Conservation (phyloP, 345 rosid species). For the Excoecaria agallocha region DNA sequence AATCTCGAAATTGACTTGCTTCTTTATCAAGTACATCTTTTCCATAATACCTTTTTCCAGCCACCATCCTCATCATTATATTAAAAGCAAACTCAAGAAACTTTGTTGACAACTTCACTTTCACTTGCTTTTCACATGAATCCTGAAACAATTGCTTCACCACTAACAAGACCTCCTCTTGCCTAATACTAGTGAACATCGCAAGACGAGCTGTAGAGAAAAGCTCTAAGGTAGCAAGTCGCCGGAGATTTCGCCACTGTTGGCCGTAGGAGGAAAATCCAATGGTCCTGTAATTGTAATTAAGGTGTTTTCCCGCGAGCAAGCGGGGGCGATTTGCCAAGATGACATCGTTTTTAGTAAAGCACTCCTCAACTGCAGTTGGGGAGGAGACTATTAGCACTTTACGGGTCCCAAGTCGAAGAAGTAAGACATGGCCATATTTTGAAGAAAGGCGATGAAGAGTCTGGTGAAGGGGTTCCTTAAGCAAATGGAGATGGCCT, state of each 20-base stretch:
- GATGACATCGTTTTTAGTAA: constrained; percentile 18
- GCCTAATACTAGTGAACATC: neutral
- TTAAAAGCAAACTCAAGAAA: neutral
- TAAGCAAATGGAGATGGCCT: constrained; percentile 22
- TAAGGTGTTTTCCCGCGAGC: neutral
- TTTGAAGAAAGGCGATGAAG: constrained; percentile 8
- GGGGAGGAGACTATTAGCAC: constrained; percentile 21
- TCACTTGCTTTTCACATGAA: neutral
- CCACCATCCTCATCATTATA: constrained; percentile 7
- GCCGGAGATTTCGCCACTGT: constrained; percentile 18
- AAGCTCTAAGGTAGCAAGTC: neutral
- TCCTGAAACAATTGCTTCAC: neutral
- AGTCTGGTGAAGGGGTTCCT: constrained; percentile 15
- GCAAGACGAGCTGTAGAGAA: constrained; percentile 8
- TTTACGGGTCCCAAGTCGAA: constrained; percentile 6
- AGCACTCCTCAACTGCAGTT: constrained; percentile 11
- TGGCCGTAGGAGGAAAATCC: constrained; percentile 3
- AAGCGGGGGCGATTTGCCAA: constrained; percentile 22
- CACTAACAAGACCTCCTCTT: neutral
- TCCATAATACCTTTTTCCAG: constrained; percentile 11
- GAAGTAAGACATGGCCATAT: constrained; percentile 20
- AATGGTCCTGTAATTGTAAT: neutral
- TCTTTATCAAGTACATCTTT: neutral
- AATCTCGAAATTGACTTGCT: neutral
- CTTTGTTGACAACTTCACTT: neutral